Evolutionary conservation across 805 yeast genomes (phyloP), one percentile per base, ranked within the genome.

Genomic region (Saturnispora sekii): DNA sequence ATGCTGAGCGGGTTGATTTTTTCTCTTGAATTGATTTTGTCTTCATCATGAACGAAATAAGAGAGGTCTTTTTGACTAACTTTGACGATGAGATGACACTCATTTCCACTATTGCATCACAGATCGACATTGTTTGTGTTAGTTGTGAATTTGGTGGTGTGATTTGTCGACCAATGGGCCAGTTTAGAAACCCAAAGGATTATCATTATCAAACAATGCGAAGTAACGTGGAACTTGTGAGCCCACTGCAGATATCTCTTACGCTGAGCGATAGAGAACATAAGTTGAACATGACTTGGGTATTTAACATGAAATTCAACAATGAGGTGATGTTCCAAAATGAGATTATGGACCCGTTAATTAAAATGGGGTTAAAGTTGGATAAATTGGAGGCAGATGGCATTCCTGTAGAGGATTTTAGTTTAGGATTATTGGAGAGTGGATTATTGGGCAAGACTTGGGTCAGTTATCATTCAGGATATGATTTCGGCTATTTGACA

Each of bases 121-220:
- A 73, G 47, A 79, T 73, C 54, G 74, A 78, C 45, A 68, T 71
- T 52, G 74, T 83, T 21, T 74, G 85, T 3, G 74, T 88, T 47
- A 89, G 88, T 54, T 88, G 94, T 39, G 97, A 93, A 62, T 88
- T 93, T 59, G 96, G 96, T 0, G 98, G 98, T 0, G 85, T 94
- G 17, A 82, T 90, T 26, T 96, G 96, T 2, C 76, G 98, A 55
- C 98, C 98, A 12, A 84, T 93, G 48, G 98, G 98, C 15, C 78
- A 85, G 15, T 93, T 93, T 65, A 78, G 86, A 55, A 79, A 93
- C 2, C 84, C 93, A 12, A 73, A 83, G 18, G 97, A 93, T 62
- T 93, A 88, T 63, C 97, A 93, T 62, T 93, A 90, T 60, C 98
- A 93, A 63, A 90, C 97, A 0, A 73, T 93, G 65, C 74, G 98